Conservation (phyloP, 208 protist species). For the Leishmania turanica region DNA sequence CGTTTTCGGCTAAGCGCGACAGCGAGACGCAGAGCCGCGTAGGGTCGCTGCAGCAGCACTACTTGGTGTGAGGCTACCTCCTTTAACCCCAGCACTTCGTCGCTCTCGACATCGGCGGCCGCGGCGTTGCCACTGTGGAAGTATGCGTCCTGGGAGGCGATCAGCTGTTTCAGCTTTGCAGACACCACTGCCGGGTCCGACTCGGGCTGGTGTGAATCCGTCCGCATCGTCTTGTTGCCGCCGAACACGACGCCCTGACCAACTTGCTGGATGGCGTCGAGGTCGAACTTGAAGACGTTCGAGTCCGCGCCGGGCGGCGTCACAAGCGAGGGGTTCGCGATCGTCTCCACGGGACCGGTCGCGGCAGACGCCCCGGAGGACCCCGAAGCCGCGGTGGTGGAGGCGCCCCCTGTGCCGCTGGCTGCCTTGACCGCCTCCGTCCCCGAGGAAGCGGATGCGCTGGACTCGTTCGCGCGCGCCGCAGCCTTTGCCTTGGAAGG, state of each 20-base stretch:
- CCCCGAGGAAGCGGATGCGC: conserved; percentile 8
- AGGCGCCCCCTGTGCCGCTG: conserved; percentile 1
- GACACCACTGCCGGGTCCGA: conserved; percentile 42
- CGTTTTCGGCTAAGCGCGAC: conserved; percentile 30
- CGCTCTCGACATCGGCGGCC: background rate
- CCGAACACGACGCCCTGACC: conserved; percentile 84
- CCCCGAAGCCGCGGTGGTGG: conserved; percentile 3
- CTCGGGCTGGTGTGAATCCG: conserved; percentile 54
- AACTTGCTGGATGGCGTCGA: conserved; percentile 80
- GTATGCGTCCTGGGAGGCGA: conserved; percentile 34
- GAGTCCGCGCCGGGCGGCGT: conserved; percentile 44
- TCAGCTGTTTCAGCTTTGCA: conserved; percentile 41
- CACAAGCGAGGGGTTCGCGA: conserved; percentile 32
- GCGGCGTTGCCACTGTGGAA: background rate
- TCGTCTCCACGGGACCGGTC: conserved; percentile 13
- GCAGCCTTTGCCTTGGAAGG: conserved; percentile 29
- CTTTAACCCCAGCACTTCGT: conserved; percentile 22
- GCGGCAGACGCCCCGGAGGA: conserved; percentile 7
- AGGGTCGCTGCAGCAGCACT: conserved; percentile 47
- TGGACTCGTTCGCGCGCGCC: conserved; percentile 9
- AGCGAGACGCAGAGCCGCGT: conserved; percentile 54
- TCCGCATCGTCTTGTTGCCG: conserved; percentile 68
- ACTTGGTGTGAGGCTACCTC: conserved; percentile 44
- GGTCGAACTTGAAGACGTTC: conserved; percentile 89
- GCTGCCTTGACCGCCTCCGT: conserved; percentile 1